phyloP scores from a whole-genome alignment of 768 basidiomycete species.

The Cystobasidium tubakii region DNA sequence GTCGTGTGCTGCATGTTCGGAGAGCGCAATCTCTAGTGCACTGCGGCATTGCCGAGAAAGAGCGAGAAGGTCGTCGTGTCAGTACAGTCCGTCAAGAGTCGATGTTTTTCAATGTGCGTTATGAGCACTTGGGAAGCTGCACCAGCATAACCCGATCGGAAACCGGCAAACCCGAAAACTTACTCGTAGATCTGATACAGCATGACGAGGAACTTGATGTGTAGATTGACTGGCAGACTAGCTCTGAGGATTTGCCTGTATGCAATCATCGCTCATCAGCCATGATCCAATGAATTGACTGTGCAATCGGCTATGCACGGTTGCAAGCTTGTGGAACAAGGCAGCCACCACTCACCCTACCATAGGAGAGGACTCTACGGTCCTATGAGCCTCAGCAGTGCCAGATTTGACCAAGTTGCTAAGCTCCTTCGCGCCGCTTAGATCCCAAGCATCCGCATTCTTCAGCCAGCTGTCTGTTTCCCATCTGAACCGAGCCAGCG shows the following conservation, averaged over 20 bases:
- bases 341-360: background rate
- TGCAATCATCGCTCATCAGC: background rate
- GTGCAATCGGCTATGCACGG: background rate
- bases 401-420: constrained; percentile 11
- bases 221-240: constrained; percentile 26
- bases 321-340: background rate
- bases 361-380: constrained; percentile 15
- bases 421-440: background rate
- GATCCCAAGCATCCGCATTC: constrained; percentile 2
- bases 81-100: background rate
- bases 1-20: constrained; percentile 58
- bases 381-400: constrained; percentile 26
- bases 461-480: constrained; percentile 9
- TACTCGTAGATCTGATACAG: constrained; percentile 75
- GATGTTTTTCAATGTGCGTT: background rate
- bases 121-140: no score
- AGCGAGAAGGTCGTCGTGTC: background rate
- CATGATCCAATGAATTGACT: background rate
- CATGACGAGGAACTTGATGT: constrained; percentile 66
- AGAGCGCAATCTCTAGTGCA: constrained; percentile 46
- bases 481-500: background rate
- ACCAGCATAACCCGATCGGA: constrained; percentile 47
- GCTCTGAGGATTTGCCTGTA: constrained; percentile 10
- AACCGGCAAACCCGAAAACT: constrained; percentile 56
- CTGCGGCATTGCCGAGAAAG: constrained; percentile 26